A percentile compares a stretch with the other conserved stretches of the same genome.
Evolutionary conservation across 352 stramenopile genomes (phyloP).

Genomic region (Pythium utonaiense): DNA sequence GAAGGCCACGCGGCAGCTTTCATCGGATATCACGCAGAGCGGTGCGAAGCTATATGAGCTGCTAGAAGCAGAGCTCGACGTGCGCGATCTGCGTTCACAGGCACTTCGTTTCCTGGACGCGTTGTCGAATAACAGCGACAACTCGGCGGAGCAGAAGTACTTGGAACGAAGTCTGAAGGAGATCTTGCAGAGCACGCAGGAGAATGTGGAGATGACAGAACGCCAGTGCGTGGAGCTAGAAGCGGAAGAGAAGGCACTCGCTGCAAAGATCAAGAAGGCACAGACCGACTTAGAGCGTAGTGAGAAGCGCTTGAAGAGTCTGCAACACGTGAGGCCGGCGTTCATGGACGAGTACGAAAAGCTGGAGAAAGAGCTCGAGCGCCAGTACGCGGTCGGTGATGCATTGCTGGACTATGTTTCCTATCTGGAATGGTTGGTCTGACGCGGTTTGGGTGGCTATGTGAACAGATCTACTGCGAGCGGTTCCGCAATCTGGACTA

Average conservation of each 20-base stretch:
- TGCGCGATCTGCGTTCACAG: conserved; percentile 73
- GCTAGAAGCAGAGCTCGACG: conserved; percentile 88
- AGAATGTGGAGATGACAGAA: conserved; percentile 86
- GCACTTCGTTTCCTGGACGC: conserved; percentile 92
- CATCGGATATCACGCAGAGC: conserved; percentile 92
- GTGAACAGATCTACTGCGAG: conserved; percentile 82
- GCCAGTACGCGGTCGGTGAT: conserved; percentile 91
- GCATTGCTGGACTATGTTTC: too few relatives aligned
- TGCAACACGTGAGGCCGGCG: conserved; percentile 90
- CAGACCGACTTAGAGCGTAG: conserved; percentile 93
- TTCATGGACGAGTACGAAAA: conserved; percentile 99
- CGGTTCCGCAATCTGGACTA: conserved; percentile 97
- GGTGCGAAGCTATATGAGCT: conserved; percentile 91
- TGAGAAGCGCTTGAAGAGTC: conserved; percentile 92
- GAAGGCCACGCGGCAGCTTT: conserved; percentile 88
- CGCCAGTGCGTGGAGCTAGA: conserved; percentile 90
- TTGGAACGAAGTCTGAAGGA: conserved; percentile 85
- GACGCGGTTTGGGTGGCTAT: not conserved
- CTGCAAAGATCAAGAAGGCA: conserved; percentile 93
- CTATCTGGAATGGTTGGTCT: not conserved
- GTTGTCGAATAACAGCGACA: conserved; percentile 81
- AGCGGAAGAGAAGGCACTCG: conserved; percentile 89
- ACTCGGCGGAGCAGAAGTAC: conserved; percentile 82
- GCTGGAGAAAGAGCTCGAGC: conserved; percentile 94
- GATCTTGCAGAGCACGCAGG: conserved; percentile 65